phyloP scores from a whole-genome alignment of 176 grass and related monocot genomes.

The Triticum monococcum region DNA sequence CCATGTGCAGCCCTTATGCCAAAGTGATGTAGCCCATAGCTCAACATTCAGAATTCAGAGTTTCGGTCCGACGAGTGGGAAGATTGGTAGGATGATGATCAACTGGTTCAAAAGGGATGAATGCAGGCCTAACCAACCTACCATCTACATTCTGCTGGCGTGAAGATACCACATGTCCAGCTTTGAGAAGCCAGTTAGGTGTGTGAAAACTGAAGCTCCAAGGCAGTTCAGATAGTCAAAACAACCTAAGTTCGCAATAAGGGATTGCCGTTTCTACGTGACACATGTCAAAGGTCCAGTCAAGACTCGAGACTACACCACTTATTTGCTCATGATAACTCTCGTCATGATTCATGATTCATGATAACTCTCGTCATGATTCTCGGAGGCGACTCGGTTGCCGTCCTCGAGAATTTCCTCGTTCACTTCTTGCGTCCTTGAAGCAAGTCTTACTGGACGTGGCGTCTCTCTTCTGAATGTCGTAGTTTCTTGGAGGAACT shows the following conservation, averaged over 20 bases:
- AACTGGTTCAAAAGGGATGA: not conserved
- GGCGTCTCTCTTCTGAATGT: not conserved
- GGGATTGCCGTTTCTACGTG: not conserved
- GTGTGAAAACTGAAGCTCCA: not conserved
- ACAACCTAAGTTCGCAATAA: not conserved
- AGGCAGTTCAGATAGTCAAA: not conserved
- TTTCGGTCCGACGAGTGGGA: not conserved
- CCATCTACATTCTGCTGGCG: not conserved
- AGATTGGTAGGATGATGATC: constrained; percentile 12
- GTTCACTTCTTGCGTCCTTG: not conserved
- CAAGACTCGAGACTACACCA: not conserved
- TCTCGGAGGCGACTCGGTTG: not conserved
- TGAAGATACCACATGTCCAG: not conserved
- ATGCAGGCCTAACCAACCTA: not conserved
- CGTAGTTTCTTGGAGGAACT: not conserved
- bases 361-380: not conserved
- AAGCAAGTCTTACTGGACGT: not conserved
- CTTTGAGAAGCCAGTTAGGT: not conserved
- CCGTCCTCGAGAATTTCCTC: not conserved
- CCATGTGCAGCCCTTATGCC: constrained; percentile 23
- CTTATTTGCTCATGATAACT: not conserved
- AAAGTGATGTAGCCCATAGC: not conserved
- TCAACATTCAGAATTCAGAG: not conserved
- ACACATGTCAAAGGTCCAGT: not conserved
- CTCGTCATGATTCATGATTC: not conserved